A percentile compares a stretch with the other conserved stretches of the same genome.
These are phyloP conservation scores for Alternaria sp. DNA, from an alignment of 2,329 filamentous ascomycete genomes.

Conservation along the genomic window DNA sequence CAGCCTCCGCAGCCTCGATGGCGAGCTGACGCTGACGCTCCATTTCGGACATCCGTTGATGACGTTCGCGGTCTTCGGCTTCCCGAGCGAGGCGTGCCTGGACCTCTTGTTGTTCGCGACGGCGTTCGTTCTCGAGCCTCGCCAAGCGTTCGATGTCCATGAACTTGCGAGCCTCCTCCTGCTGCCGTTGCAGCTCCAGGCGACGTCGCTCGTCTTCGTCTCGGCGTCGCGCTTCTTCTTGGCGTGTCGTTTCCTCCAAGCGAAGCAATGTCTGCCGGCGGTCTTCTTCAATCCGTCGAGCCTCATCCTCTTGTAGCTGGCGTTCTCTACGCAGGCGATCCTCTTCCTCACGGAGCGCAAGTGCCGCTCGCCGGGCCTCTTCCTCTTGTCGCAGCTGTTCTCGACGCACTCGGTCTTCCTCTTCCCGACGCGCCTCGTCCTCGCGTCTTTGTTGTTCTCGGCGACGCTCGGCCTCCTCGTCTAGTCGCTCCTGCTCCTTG, in stretches of 20 bases:
- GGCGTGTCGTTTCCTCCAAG: conserved; percentile 6
- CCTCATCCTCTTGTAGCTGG: conserved; percentile 24
- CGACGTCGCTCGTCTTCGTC: conserved; percentile 20
- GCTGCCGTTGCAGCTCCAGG: conserved; percentile 34
- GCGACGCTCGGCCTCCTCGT: conserved; percentile 32
- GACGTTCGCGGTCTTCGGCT: conserved; percentile 38
- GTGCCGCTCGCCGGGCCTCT: conserved; percentile 26
- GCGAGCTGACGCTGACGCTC: conserved; percentile 39
- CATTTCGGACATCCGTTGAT: conserved; percentile 31
- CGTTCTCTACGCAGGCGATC: conserved; percentile 32
- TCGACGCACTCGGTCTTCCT: conserved; percentile 32
- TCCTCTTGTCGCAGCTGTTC: conserved; percentile 30
- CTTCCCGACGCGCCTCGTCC: conserved; percentile 30
- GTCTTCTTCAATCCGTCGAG: conserved; percentile 3
- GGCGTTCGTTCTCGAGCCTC: conserved; percentile 36
- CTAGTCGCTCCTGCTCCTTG: conserved; percentile 39
- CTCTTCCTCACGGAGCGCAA: conserved; percentile 35
- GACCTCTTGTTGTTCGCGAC: conserved; percentile 33
- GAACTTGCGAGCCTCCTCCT: conserved; percentile 36
- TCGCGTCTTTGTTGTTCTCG: conserved; percentile 28
- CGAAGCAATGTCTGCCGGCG: conserved; percentile 4
- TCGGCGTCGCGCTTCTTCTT: conserved; percentile 21
- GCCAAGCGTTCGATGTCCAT: conserved; percentile 37
- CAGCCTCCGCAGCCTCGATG: conserved; percentile 26
- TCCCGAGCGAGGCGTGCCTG: conserved; percentile 36